Conservation (phyloP, 2,329 filamentous ascomycete species). For the Verticillium albo-atrum region DNA sequence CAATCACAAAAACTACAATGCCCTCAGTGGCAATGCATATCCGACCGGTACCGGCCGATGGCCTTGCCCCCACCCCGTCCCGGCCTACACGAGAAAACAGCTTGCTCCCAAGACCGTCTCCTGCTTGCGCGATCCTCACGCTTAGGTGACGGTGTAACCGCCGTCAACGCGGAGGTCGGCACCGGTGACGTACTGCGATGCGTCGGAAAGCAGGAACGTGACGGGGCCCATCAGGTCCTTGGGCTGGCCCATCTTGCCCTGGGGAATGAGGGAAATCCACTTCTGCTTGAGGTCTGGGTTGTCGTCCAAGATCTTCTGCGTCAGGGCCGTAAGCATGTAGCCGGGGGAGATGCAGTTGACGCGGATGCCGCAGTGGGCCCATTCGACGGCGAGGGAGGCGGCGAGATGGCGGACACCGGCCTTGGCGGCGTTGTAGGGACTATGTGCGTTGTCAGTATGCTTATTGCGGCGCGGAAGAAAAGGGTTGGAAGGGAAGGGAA, state of each 20-base stretch:
- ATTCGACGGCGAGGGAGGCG: constrained; percentile 85
- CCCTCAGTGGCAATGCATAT: background rate
- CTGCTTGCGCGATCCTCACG: background rate
- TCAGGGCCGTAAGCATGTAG: constrained; percentile 95
- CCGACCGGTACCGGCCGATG: background rate
- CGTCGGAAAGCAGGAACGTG: constrained; percentile 78
- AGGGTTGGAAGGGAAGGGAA: background rate
- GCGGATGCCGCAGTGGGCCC: constrained; percentile 81
- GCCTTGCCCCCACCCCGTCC: background rate
- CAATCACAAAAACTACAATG: background rate
- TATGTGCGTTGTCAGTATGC: constrained; percentile 18
- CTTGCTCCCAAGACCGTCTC: background rate
- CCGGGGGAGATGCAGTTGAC: constrained; percentile 95
- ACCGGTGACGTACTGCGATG: constrained; percentile 65
- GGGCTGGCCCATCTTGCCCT: constrained; percentile 88
- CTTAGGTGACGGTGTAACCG: constrained; percentile 77
- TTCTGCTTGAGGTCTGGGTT: constrained; percentile 85
- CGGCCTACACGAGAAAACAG: background rate
- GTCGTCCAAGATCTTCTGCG: constrained; percentile 89
- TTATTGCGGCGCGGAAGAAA: background rate
- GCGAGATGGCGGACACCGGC: constrained; percentile 88
- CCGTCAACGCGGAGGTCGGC: constrained; percentile 80
- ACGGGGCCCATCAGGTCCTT: constrained; percentile 93
- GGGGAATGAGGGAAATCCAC: constrained; percentile 89
- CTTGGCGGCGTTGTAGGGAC: constrained; percentile 88